A percentile compares a stretch with the other conserved stretches of the same genome.
These are phyloP conservation scores for Gautieria morchelliformis DNA, from an alignment of 768 basidiomycete genomes.

Conservation along the genomic window DNA sequence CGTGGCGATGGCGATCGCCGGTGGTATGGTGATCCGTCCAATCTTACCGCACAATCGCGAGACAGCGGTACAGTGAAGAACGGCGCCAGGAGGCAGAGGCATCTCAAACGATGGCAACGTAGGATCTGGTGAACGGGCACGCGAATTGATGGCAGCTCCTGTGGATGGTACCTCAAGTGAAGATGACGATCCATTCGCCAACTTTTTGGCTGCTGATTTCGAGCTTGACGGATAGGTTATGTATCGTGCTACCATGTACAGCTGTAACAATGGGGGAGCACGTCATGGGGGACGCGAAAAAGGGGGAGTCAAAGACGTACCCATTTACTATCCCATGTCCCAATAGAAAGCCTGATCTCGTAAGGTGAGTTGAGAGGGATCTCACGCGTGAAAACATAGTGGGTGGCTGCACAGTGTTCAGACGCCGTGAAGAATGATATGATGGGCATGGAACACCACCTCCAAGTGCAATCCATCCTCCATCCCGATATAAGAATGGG, in stretches of 20 bases:
- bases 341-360: slow-evolving; percentile 49
- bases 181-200: neutral
- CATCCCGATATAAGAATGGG: slow-evolving; percentile 46
- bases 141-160: neutral
- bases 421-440: neutral
- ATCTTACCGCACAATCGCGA: slow-evolving; percentile 61
- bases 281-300: neutral
- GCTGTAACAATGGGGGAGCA: slow-evolving; percentile 22
- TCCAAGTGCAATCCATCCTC: slow-evolving; percentile 54
- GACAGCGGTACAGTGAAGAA: slow-evolving; percentile 53
- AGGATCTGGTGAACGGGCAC: neutral
- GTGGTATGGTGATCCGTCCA: slow-evolving; percentile 66
- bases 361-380: slow-evolving; percentile 54
- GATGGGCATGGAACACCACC: slow-evolving; percentile 17
- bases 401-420: slow-evolving; percentile 37
- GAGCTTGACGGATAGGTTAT: slow-evolving; percentile 43
- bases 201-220: slow-evolving; percentile 11
- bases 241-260: slow-evolving; percentile 56
- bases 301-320: slow-evolving; percentile 26
- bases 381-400: slow-evolving; percentile 62
- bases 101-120: neutral
- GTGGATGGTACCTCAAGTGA: neutral
- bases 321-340: slow-evolving; percentile 74
- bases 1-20: slow-evolving; percentile 46
- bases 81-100: slow-evolving; percentile 36